Evolutionary conservation across 768 basidiomycete species (phyloP), one percentile per base, ranked within the genome.

Genomic region (Suillus subluteus): DNA sequence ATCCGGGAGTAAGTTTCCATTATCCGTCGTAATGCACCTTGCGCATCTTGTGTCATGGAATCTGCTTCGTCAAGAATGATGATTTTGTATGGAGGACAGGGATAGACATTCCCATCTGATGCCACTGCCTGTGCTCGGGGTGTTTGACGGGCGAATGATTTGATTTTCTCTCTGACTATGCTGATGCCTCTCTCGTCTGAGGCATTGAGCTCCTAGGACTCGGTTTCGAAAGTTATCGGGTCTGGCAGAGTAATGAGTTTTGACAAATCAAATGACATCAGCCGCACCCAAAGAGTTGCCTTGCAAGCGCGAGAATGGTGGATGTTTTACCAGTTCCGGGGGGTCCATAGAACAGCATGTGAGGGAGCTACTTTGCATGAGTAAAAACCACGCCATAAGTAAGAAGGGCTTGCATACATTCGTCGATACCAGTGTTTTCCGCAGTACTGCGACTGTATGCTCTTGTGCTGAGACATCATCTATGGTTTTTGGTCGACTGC

Each of bases 1-100:
- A 99, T 99, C 65, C 92, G 87, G 21, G 94, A 94, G 73, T 99
- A 96, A n/a, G 90, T 96, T 79, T 99, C 98, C 98, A 99, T 99
- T 75, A 99, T 99, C n/a, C 98, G 88, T 50, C 98, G 86, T 48
- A 99, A 82, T 0, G 98, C 98, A 41, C 92, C 96, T 77, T 99
- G 98, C 6, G 98, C 98, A 75, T 99, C 98, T 80, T 99, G 97
- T 6, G 98, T 99, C 98, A 99, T 99, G 6, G 95, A 97, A 77
- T 99, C 98, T 26, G 98, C 98, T 79, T 99, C 98, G 73, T 99
- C 98, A 32, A 99, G 87, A 68, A 99, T 99, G 74, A 99, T 91
- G 69, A 99, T 97, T 77, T 99, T 99, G 83, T 94, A 99, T 0
- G 98, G 98, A 16, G 98, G 98, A 76, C 94, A 97, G 54, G 96